These are phyloP conservation scores for Friedmanniomyces simplex DNA, from an alignment of 495 filamentous ascomycete genomes.

Conservation along the genomic window DNA sequence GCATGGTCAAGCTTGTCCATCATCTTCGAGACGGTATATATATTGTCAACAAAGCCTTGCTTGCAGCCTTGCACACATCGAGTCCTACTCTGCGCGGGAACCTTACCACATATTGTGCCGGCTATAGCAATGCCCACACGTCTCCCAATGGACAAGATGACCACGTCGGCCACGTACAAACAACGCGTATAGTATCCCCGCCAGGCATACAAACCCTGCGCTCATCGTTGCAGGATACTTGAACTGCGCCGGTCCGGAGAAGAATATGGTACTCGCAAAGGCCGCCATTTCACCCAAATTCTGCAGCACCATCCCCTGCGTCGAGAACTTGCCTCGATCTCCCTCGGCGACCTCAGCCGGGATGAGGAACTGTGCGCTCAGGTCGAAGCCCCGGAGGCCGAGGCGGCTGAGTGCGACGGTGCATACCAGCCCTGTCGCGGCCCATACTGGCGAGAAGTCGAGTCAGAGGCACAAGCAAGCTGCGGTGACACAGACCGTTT, in stretches of 20 bases:
- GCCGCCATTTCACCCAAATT: constrained; percentile 57
- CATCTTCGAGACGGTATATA: too few species aligned
- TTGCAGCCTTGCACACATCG: too few species aligned
- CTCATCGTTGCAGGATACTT: constrained; percentile 51
- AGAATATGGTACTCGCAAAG: constrained; percentile 51
- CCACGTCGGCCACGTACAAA: constrained; percentile 51
- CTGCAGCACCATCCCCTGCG: constrained; percentile 50
- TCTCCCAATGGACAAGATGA: constrained; percentile 46
- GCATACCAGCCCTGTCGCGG: constrained; percentile 38
- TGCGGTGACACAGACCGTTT: constrained; percentile 41
- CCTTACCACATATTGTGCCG: not conserved
- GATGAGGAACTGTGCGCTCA: constrained; percentile 52
- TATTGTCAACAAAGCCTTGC: too few species aligned
- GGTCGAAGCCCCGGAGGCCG: constrained; percentile 59
- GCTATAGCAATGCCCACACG: not conserved
- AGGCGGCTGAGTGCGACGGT: constrained; percentile 49
- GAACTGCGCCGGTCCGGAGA: constrained; percentile 47
- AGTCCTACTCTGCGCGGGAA: too few species aligned
- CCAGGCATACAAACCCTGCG: constrained; percentile 38
- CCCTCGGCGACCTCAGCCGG: constrained; percentile 47
- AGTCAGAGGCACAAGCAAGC: constrained; percentile 35
- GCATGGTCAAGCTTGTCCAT: too few species aligned
- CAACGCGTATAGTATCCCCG: constrained; percentile 42
- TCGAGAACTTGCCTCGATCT: constrained; percentile 48
- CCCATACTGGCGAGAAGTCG: constrained; percentile 13